Conservation (phyloP, 2,329 filamentous ascomycete species). For the Aspergillus oerlinghausenensis region DNA sequence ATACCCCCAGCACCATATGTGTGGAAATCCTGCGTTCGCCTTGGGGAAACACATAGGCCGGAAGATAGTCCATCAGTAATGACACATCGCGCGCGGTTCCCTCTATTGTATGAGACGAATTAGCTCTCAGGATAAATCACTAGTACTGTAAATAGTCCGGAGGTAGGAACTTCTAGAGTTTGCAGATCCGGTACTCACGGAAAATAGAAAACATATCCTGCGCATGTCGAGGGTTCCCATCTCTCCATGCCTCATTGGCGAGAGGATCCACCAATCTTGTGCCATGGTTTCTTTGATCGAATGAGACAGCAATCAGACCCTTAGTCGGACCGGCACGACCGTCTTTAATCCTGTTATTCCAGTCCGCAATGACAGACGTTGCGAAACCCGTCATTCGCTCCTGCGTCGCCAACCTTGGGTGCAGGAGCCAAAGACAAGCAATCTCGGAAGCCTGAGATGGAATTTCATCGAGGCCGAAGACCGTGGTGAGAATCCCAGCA, state of each 20-base stretch:
- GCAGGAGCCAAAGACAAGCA: constrained; percentile 85
- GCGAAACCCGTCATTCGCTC: constrained; percentile 73
- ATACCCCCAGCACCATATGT: constrained; percentile 76
- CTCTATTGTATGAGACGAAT: constrained; percentile 30
- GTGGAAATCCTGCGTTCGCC: constrained; percentile 47
- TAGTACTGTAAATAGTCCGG: not conserved
- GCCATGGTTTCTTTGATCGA: constrained; percentile 94
- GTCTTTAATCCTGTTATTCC: constrained; percentile 49
- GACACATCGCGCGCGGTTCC: constrained; percentile 71
- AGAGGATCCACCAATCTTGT: constrained; percentile 60
- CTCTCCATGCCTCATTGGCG: constrained; percentile 73
- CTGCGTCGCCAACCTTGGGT: constrained; percentile 68
- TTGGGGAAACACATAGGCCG: constrained; percentile 65
- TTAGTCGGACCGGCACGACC: constrained; percentile 31
- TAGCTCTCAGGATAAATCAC: not conserved
- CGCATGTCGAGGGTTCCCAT: constrained; percentile 75
- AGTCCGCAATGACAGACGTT: constrained; percentile 61
- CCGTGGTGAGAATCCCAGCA: constrained; percentile 70
- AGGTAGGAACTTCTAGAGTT: too few species aligned
- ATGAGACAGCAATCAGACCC: constrained; percentile 74
- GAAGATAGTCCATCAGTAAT: constrained; percentile 70
- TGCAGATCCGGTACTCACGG: constrained; percentile 42
- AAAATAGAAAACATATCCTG: constrained; percentile 87
- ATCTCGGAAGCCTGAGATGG: constrained; percentile 51
- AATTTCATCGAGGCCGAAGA: constrained; percentile 78